These are phyloP conservation scores for Toxicodendron radicans DNA, from an alignment of 345 rosid species.

Conservation along the genomic window DNA sequence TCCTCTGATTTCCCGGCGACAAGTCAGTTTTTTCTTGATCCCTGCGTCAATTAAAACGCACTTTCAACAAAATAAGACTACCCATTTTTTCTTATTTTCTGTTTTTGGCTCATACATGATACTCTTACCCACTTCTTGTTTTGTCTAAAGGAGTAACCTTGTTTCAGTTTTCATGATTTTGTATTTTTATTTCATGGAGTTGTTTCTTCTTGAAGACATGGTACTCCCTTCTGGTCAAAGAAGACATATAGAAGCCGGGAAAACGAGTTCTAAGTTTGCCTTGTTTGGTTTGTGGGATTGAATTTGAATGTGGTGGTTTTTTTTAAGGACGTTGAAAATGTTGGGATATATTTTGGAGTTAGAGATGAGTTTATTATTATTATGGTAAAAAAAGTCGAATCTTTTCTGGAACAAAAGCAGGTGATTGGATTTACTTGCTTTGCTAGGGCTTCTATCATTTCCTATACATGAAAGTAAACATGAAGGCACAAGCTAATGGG, in stretches of 20 bases:
- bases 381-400: background rate
- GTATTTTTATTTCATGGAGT: background rate
- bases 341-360: conserved; percentile 24
- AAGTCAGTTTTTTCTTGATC: conserved; percentile 49
- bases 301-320: conserved; percentile 7
- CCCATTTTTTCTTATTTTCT: conserved; percentile 9
- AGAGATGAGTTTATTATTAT: conserved; percentile 2
- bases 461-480: conserved; percentile 35
- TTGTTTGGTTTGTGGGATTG: conserved; percentile 1
- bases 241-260: background rate
- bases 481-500: conserved; percentile 94
- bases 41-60: conserved; percentile 15
- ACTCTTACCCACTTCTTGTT: background rate
- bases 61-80: background rate
- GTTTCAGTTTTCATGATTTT: background rate
- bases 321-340: conserved; percentile 18
- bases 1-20: conserved; percentile 78
- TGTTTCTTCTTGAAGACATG: background rate
- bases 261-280: background rate
- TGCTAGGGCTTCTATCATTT: conserved; percentile 5
- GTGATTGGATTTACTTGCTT: conserved; percentile 23
- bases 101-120: conserved; percentile 7
- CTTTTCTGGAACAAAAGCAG: conserved; percentile 13
- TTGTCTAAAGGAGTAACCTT: background rate
- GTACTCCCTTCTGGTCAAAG: background rate